These are phyloP conservation scores for Leccinum subtestaceum DNA, from an alignment of 768 basidiomycete species.

Conservation along the genomic window DNA sequence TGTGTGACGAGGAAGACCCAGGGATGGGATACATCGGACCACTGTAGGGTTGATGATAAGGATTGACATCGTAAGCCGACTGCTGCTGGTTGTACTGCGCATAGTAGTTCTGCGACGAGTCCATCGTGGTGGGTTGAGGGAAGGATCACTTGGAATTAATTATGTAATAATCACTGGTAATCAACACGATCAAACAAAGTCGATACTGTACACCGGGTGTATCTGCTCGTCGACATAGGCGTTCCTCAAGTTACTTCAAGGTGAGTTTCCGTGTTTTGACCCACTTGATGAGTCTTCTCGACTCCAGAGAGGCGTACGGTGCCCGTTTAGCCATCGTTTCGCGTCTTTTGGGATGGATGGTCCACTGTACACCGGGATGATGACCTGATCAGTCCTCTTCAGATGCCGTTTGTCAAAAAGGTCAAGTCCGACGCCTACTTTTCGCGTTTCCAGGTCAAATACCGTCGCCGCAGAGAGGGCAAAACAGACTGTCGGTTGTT, in stretches of 20 bases:
- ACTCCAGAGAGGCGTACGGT: background rate
- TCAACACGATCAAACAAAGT: slow-evolving; percentile 32
- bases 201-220: slow-evolving; percentile 4
- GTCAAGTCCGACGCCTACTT: slow-evolving; percentile 97
- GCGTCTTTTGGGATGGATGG: slow-evolving; percentile 32
- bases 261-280: slow-evolving; percentile 28
- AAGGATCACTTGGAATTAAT: background rate
- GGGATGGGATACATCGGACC: slow-evolving; percentile 70
- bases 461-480: slow-evolving; percentile 94
- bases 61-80: slow-evolving; percentile 62
- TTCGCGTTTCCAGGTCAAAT: slow-evolving; percentile 98
- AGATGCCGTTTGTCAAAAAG: slow-evolving; percentile 98
- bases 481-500: slow-evolving; percentile 90
- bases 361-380: slow-evolving; percentile 27
- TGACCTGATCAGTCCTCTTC: slow-evolving; percentile 17
- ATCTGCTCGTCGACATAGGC: slow-evolving; percentile 28
- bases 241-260: slow-evolving; percentile 38
- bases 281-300: background rate
- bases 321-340: background rate
- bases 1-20: slow-evolving; percentile 63
- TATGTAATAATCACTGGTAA: slow-evolving; percentile 15
- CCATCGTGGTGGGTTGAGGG: slow-evolving; percentile 17
- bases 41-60: slow-evolving; percentile 78
- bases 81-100: slow-evolving; percentile 52
- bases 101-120: slow-evolving; percentile 42